These are phyloP conservation scores for Ustilago tritici DNA, from an alignment of 1,284 basidiomycete species.

Conservation along the genomic window DNA sequence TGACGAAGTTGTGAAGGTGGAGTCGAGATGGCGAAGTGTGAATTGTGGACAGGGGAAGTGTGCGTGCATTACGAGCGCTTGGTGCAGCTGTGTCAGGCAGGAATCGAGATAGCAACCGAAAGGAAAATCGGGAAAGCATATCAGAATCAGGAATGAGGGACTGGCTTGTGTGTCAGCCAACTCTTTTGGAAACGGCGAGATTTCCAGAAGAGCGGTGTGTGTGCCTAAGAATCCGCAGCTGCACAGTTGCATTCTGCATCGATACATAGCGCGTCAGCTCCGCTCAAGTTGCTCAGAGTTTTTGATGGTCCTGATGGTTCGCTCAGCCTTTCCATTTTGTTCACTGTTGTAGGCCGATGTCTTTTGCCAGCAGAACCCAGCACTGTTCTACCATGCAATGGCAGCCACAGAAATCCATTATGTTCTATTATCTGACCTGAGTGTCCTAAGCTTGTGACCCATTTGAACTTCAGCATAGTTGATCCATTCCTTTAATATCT, in stretches of 20 bases:
- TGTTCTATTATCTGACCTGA: no score
- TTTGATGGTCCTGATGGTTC: no score
- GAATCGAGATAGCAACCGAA: conserved; percentile 1
- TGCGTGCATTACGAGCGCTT: conserved; percentile 4
- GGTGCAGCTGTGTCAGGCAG: conserved; percentile 7
- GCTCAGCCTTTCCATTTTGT: no score
- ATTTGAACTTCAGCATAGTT: no score
- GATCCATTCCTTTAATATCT: no score
- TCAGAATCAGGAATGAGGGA: conserved; percentile 1
- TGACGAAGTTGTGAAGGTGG: neutral
- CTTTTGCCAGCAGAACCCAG: no score
- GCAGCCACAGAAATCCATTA: no score
- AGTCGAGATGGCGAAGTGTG: conserved; percentile 8
- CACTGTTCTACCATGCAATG: no score
- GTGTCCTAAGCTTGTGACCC: no score
- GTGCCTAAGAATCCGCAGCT: neutral
- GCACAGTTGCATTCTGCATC: conserved; percentile 11
- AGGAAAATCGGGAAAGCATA: conserved; percentile 1
- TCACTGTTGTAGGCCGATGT: no score
- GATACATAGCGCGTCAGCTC: conserved; percentile 14
- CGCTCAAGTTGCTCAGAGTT: neutral
- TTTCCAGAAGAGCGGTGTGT: neutral
- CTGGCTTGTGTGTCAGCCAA: conserved; percentile 40
- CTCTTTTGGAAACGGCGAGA: neutral
- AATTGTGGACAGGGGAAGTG: neutral